Conservation (phyloP, 164 flowering plant genomes). For the Houttuynia cordata region DNA sequence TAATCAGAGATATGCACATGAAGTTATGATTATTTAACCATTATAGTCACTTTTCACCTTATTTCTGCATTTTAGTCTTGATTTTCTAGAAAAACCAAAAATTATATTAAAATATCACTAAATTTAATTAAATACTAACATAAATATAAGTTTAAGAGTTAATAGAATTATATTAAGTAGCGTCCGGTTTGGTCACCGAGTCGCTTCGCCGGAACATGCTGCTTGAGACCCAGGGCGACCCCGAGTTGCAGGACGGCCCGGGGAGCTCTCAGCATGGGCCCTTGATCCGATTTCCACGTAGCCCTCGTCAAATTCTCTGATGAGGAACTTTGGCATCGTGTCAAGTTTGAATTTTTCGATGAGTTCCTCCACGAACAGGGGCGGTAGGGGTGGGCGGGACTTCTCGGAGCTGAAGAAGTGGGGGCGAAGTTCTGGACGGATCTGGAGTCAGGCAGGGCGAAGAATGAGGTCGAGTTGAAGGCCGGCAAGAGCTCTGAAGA, state of each 20-base stretch:
- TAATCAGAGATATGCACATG: no score
- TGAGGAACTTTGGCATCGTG: no score
- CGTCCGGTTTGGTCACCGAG: constrained; percentile 9
- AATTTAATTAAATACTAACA: no score
- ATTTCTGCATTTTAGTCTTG: no score
- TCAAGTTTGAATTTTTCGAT: constrained; percentile 42
- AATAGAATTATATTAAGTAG: no score
- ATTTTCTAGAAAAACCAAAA: no score
- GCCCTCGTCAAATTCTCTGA: no score
- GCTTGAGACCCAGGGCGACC: constrained; percentile 36
- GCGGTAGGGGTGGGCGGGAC: constrained; percentile 8
- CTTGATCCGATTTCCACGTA: constrained; percentile 1
- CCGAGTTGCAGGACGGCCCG: constrained; percentile 29
- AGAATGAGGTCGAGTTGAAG: background rate
- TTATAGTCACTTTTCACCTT: no score
- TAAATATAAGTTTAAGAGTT: no score
- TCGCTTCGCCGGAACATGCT: constrained; percentile 5
- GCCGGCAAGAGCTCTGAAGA: constrained; percentile 8
- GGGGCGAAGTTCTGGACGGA: constrained; percentile 54
- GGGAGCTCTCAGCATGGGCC: constrained; percentile 17
- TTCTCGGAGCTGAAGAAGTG: constrained; percentile 38
- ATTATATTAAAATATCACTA: no score
- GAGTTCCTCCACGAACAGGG: no score
- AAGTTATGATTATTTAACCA: no score
- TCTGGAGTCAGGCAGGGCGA: constrained; percentile 32